A percentile compares a stretch with the other conserved stretches of the same genome.
Evolutionary conservation across 164 flowering plant species (phyloP).

Genomic region (Santalum album): DNA sequence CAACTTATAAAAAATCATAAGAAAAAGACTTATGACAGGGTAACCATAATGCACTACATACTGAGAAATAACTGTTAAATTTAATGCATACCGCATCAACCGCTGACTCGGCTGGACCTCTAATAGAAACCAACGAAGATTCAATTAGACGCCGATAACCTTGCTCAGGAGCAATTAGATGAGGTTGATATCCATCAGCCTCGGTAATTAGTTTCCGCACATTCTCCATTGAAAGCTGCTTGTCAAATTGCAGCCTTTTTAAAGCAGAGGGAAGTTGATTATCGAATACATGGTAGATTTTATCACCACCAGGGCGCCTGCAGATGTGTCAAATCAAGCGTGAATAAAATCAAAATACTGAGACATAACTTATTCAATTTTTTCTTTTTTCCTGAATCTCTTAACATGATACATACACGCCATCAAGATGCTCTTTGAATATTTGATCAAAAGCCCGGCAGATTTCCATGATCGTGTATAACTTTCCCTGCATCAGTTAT

Average conservation of each 20-base stretch:
- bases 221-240: conserved; percentile 77
- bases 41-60: too few species aligned
- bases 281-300: conserved; percentile 67
- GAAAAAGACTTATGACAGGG: too few species aligned
- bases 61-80: background rate
- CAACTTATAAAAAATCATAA: too few species aligned
- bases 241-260: conserved; percentile 74
- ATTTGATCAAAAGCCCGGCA: conserved; percentile 69
- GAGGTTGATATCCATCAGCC: conserved; percentile 91
- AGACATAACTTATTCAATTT: too few species aligned
- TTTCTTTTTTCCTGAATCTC: too few species aligned
- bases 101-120: conserved; percentile 93
- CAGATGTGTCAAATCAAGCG: background rate
- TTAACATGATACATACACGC: conserved; percentile 42
- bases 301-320: conserved; percentile 87
- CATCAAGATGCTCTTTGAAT: conserved; percentile 82
- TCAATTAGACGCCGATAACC: conserved; percentile 94
- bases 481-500: too few species aligned
- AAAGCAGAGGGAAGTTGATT: conserved; percentile 82
- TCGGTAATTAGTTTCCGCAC: conserved; percentile 65
- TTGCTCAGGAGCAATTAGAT: conserved; percentile 80
- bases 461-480: conserved; percentile 68
- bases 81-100: conserved; percentile 72
- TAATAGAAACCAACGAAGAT: conserved; percentile 57
- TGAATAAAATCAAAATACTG: too few species aligned